Evolutionary conservation across 2,329 filamentous ascomycete genomes (phyloP).

Genomic region (Exophiala sideris): DNA sequence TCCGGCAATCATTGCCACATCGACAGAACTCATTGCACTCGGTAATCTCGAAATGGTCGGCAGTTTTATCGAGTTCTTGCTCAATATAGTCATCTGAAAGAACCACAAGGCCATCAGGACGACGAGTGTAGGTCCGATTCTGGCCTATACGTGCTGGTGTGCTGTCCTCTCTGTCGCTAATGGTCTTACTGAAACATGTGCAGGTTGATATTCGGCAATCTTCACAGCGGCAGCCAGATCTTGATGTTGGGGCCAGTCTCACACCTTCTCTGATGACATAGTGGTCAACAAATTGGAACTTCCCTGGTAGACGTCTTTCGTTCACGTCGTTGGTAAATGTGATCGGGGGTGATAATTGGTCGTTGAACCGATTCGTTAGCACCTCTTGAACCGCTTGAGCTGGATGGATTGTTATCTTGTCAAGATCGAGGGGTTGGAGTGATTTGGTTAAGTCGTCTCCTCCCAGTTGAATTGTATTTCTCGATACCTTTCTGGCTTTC

Average conservation of each 20-base stretch:
- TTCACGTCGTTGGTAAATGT: constrained; percentile 27
- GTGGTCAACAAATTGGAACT: constrained; percentile 27
- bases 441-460: neutral
- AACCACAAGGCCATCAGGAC: constrained; percentile 22
- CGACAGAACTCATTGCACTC: constrained; percentile 41
- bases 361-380: constrained; percentile 22
- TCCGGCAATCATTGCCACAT: constrained; percentile 39
- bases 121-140: constrained; percentile 12
- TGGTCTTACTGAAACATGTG: constrained; percentile 17
- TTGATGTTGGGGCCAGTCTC: constrained; percentile 10
- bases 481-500: constrained; percentile 19
- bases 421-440: neutral
- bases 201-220: constrained; percentile 17
- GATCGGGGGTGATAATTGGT: constrained; percentile 16
- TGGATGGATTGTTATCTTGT: constrained; percentile 16
- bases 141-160: constrained; percentile 1
- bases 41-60: constrained; percentile 32
- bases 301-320: constrained; percentile 21
- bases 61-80: constrained; percentile 6
- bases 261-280: constrained; percentile 24
- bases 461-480: constrained; percentile 3
- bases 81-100: constrained; percentile 24
- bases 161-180: constrained; percentile 9
- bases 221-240: constrained; percentile 17
- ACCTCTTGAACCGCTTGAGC: constrained; percentile 14